These are phyloP conservation scores for Polyrhizophydium stewartii DNA, from an alignment of 371 early-diverging fungal species.

Conservation along the genomic window DNA sequence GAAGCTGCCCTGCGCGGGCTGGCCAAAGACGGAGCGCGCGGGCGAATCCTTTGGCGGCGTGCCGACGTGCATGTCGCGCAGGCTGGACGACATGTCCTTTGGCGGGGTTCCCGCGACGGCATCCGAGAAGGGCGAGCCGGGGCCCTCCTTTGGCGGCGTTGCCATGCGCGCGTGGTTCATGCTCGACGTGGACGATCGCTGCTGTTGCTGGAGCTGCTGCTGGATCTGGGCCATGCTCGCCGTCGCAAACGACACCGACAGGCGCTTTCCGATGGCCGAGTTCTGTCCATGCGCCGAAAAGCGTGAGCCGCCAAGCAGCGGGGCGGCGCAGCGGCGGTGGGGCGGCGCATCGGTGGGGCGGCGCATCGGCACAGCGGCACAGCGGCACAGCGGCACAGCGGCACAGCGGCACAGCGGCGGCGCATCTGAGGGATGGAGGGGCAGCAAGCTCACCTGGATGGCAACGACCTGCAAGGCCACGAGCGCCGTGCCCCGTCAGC, in stretches of 20 bases:
- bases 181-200: not conserved
- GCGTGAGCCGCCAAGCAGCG: too few species aligned
- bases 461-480: conserved; percentile 12
- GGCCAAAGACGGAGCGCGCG: too few species aligned
- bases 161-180: not conserved
- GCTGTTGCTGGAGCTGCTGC: not conserved
- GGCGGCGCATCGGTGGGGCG: too few species aligned
- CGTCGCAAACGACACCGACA: conserved; percentile 30
- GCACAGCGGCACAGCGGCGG: not conserved
- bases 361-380: too few species aligned
- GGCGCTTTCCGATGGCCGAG: conserved; percentile 55
- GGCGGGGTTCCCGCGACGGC: too few species aligned
- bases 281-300: conserved; percentile 27
- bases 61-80: not conserved
- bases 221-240: not conserved
- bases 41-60: not conserved
- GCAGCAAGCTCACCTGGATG: conserved; percentile 13
- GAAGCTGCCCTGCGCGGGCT: too few species aligned
- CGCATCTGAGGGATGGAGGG: not conserved
- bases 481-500: not conserved
- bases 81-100: too few species aligned
- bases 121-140: too few species aligned
- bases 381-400: too few species aligned
- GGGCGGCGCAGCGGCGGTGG: too few species aligned
- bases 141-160: conserved; percentile 1